Conservation (phyloP, 2,329 filamentous ascomycete species). For the Triangularia verruculosa region DNA sequence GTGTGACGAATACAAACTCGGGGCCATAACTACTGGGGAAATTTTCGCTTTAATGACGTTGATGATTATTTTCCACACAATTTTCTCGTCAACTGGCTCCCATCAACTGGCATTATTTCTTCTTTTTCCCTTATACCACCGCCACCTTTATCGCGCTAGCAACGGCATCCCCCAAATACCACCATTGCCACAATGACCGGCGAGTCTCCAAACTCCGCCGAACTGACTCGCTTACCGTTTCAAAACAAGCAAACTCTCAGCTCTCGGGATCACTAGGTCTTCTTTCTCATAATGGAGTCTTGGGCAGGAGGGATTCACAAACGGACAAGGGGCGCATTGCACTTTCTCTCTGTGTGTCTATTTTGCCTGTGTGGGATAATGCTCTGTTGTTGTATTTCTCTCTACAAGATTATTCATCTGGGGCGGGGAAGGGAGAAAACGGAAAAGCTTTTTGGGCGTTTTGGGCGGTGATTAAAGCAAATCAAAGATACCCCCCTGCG, state of each 20-base stretch:
- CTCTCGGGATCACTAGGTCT: not conserved
- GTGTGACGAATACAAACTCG: conserved; percentile 25
- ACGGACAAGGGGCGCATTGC: too few species aligned
- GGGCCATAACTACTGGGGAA: conserved; percentile 25
- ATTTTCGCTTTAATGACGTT: conserved; percentile 26
- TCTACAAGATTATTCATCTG: too few species aligned
- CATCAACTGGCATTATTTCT: not conserved
- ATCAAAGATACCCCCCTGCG: not conserved
- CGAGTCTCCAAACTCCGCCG: not conserved
- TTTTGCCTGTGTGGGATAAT: not conserved
- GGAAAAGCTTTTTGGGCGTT: not conserved
- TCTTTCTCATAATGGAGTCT: not conserved
- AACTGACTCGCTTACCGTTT: not conserved
- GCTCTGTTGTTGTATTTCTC: not conserved
- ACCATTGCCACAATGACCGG: not conserved
- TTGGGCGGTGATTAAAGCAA: not conserved
- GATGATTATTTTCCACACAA: conserved; percentile 21
- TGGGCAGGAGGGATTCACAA: not conserved
- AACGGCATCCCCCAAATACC: not conserved
- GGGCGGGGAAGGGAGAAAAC: not conserved
- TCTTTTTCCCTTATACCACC: not conserved
- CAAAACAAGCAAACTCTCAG: not conserved
- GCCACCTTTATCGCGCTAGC: not conserved
- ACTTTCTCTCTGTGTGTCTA: too few species aligned
- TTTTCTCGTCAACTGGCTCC: not conserved